Base-by-base conservation (phyloP, 2,329 filamentous ascomycete species). In the Emericellopsis cladophorae region DNA sequence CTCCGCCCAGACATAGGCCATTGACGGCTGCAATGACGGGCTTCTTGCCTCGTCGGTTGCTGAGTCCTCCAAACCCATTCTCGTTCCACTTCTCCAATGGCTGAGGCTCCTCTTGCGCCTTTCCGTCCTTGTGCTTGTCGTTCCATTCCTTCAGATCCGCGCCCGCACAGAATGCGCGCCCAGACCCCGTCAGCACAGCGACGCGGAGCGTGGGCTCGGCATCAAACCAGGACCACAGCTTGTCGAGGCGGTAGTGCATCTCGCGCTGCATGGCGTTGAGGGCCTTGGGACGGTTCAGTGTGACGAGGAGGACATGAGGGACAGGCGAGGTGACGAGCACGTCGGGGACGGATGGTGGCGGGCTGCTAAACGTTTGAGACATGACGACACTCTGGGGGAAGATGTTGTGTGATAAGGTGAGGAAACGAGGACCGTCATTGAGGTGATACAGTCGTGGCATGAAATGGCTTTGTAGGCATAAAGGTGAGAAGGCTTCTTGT, bases 1-100 rank as follows among this genome's bases (percentile, higher is more conserved):
- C 84, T 40, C 84, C 84, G 31, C 84, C 84, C 36, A 84, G 69
- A 43, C 81, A 84, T 15, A 82, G 64, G 7, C 84, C 84, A 52
- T 88, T 85, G 40, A 31, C 15, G 82, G 64, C 84, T 2, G 79
- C 81, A 23, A 90, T 72, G 42, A 90, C 68, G 6, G 84, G 84
- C 53, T 90, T 90, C 58, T 76, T 77, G 37, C 82, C 82, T 5
- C 60, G 56, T 22, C 83, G 68, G 46, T 83, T 77, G 41, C 74
- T 77, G 26, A 88, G 60, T 0, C 73, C 81, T 21, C 76, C 80
- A 45, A 85, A 82, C 1, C 81, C 81, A 2, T 63, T 59, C 0
- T 64, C 50, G 0, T 64, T 51, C 54, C 61, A 61, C 15, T 49
- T 46, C 37, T 48, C 48, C 37, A 35, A 4, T 32, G 22, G 15